Evolutionary conservation across 805 yeast genomes (phyloP).

Genomic region (Candida corydali): DNA sequence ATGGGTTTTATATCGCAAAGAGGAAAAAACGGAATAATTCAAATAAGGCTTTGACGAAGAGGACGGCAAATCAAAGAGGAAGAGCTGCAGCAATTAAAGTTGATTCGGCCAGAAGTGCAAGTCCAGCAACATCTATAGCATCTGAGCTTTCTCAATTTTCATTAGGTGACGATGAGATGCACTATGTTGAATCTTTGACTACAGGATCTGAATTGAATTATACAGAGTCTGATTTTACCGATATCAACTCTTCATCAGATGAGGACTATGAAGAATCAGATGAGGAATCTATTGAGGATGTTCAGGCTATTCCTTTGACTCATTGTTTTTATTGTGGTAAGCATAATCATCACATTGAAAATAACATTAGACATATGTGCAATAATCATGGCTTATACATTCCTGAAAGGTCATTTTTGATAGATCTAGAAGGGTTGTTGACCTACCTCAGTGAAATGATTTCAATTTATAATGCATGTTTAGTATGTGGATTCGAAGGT

Average conservation of each 20-base stretch:
- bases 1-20: conserved; percentile 43
- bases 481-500: conserved; percentile 43
- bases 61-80: conserved; percentile 19
- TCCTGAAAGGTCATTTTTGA: conserved; percentile 38
- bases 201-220: conserved; percentile 49
- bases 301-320: conserved; percentile 42
- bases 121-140: conserved; percentile 53
- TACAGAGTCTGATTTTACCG: conserved; percentile 33
- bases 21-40: conserved; percentile 18
- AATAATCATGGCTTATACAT: conserved; percentile 42
- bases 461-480: conserved; percentile 38
- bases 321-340: conserved; percentile 58
- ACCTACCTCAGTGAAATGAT: conserved; percentile 34
- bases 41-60: conserved; percentile 35
- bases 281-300: conserved; percentile 20
- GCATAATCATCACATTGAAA: conserved; percentile 50
- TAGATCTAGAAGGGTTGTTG: conserved; percentile 36
- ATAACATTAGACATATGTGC: conserved; percentile 46
- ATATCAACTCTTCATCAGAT: conserved; percentile 14
- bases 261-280: conserved; percentile 22
- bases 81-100: conserved; percentile 22
- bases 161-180: conserved; percentile 36
- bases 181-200: conserved; percentile 32
- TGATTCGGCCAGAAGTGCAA: conserved; percentile 25
- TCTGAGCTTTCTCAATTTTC: conserved; percentile 57